A percentile compares a stretch with the other conserved stretches of the same genome.
These are phyloP conservation scores for Cercospora citrullina DNA, from an alignment of 2,329 filamentous ascomycete species.

Conservation along the genomic window DNA sequence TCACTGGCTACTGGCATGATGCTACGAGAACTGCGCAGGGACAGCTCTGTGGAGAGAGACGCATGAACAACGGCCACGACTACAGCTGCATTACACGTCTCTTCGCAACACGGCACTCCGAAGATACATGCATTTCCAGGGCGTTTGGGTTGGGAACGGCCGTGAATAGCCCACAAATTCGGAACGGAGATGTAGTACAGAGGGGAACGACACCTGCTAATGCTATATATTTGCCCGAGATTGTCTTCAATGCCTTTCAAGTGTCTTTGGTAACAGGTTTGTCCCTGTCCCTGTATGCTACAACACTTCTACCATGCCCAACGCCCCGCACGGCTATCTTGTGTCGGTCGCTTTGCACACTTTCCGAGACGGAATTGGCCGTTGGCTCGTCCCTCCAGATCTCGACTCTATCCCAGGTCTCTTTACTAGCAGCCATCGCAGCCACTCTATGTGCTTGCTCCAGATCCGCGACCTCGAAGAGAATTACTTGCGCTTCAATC, in stretches of 20 bases:
- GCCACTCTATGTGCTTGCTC: slow-evolving; percentile 67
- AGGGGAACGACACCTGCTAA: not conserved
- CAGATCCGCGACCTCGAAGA: slow-evolving; percentile 72
- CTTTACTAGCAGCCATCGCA: slow-evolving; percentile 45
- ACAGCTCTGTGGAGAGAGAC: too few relatives aligned
- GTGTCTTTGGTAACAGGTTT: not conserved
- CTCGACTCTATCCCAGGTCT: slow-evolving; percentile 52
- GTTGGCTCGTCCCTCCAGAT: slow-evolving; percentile 70
- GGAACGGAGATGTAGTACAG: not conserved
- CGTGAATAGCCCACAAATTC: not conserved
- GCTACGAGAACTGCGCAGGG: too few relatives aligned
- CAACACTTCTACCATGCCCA: slow-evolving; percentile 47
- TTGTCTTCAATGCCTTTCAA: not conserved
- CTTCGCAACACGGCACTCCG: not conserved
- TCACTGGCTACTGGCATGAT: not conserved
- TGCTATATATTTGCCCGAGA: not conserved
- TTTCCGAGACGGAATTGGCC: slow-evolving; percentile 22
- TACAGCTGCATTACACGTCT: too few relatives aligned
- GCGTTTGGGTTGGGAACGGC: not conserved
- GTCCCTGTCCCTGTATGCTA: slow-evolving; percentile 43
- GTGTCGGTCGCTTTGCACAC: slow-evolving; percentile 24
- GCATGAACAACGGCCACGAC: too few relatives aligned
- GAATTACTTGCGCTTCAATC: slow-evolving; percentile 56
- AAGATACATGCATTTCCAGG: not conserved
- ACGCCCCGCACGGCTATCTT: slow-evolving; percentile 40